Evolutionary conservation across 441 rosid species (phyloP).

Genomic region (Corymbia calophylla): DNA sequence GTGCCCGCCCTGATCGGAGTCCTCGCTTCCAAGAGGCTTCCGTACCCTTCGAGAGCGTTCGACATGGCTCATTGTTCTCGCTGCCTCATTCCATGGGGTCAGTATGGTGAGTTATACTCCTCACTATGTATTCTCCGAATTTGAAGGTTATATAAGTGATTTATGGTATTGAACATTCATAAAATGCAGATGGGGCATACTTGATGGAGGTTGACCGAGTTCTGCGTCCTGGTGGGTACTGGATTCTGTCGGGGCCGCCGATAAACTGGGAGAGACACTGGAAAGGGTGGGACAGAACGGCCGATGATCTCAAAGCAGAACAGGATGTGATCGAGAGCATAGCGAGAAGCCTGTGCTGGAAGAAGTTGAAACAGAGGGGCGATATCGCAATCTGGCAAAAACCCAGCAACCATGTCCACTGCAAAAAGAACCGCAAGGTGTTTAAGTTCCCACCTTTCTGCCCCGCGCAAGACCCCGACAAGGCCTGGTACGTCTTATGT

Average conservation of each 20-base stretch:
- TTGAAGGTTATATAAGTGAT: neutral
- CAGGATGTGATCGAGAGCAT: slow-evolving; percentile 5
- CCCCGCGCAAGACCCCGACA: slow-evolving; percentile 3
- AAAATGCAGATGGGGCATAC: slow-evolving; percentile 4
- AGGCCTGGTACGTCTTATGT: neutral
- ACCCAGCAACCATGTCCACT: slow-evolving; percentile 13
- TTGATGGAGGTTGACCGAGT: slow-evolving; percentile 16
- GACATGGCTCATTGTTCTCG: slow-evolving; percentile 18
- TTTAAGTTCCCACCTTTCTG: slow-evolving; percentile 14
- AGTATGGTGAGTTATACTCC: neutral
- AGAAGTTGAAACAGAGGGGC: slow-evolving; percentile 11
- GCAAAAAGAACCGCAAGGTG: slow-evolving; percentile 8
- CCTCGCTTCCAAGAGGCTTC: slow-evolving; percentile 16
- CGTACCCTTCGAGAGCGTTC: slow-evolving; percentile 14
- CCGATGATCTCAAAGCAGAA: slow-evolving; percentile 4
- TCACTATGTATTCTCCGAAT: neutral
- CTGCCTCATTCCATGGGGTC: slow-evolving; percentile 16
- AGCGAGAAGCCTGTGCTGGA: slow-evolving; percentile 13
- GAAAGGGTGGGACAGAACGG: slow-evolving; percentile 13
- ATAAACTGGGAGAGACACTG: slow-evolving; percentile 15
- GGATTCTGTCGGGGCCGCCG: slow-evolving; percentile 16
- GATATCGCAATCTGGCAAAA: slow-evolving; percentile 13
- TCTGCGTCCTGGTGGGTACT: slow-evolving; percentile 13
- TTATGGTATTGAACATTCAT: neutral
- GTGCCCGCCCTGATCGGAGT: slow-evolving; percentile 10